These are phyloP conservation scores for Hemisphaericaspora xylofermentans DNA, from an alignment of 1,139 yeast species.

Conservation along the genomic window DNA sequence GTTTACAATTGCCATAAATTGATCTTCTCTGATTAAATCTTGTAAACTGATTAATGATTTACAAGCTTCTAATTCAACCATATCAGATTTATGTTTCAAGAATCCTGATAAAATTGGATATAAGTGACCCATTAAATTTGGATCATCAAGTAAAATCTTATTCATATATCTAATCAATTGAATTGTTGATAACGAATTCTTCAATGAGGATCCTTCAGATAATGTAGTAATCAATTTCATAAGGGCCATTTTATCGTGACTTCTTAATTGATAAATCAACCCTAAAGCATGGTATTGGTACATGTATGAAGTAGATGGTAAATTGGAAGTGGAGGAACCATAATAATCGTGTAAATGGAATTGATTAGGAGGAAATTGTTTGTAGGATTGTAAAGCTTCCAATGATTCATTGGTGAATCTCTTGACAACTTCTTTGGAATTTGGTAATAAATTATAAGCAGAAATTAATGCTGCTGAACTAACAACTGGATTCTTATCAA, in stretches of 20 bases:
- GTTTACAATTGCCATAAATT: conserved; percentile 61
- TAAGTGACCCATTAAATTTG: conserved; percentile 52
- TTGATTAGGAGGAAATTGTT: conserved; percentile 61
- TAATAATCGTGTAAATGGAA: conserved; percentile 55
- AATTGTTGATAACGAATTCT: conserved; percentile 74
- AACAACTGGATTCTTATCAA: conserved; percentile 83
- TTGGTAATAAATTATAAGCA: conserved; percentile 84
- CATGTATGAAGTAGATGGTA: conserved; percentile 72
- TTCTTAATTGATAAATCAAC: conserved; percentile 79
- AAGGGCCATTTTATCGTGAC: conserved; percentile 92
- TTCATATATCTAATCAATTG: conserved; percentile 83
- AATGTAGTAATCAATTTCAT: conserved; percentile 86
- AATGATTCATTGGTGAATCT: conserved; percentile 93
- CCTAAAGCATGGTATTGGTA: conserved; percentile 97
- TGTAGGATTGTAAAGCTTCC: conserved; percentile 75
- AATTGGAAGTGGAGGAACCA: conserved; percentile 48
- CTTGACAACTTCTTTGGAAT: conserved; percentile 87
- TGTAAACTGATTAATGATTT: conserved; percentile 71
- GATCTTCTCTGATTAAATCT: conserved; percentile 57
- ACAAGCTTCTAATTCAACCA: conserved; percentile 93
- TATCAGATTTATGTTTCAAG: conserved; percentile 80
- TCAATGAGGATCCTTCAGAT: conserved; percentile 59
- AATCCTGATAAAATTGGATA: conserved; percentile 68
- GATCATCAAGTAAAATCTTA: conserved; percentile 62
- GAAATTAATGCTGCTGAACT: conserved; percentile 92